These are phyloP conservation scores for Aurantiochytrium sp. DNA, from an alignment of 108 stramenopile species.

Conservation along the genomic window DNA sequence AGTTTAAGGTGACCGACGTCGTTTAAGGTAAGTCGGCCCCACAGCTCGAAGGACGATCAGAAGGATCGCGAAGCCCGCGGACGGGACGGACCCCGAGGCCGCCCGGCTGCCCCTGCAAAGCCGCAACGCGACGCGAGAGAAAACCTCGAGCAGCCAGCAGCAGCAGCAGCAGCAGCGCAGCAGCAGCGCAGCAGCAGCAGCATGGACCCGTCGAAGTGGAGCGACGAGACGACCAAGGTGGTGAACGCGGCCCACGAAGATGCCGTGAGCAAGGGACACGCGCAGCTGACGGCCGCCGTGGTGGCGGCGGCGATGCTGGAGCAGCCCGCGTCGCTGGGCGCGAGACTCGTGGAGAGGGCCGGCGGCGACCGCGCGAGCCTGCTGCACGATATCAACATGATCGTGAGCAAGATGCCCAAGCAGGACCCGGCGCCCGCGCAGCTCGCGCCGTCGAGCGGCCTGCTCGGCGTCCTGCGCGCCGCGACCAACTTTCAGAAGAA, in stretches of 20 bases:
- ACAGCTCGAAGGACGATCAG: no score
- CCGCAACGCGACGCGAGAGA: no score
- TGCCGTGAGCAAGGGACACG: background rate
- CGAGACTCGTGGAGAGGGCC: background rate
- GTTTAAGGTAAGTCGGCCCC: no score
- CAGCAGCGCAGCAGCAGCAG: background rate
- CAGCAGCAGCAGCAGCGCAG: background rate
- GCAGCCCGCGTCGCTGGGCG: background rate
- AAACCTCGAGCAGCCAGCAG: no score
- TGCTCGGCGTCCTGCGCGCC: background rate
- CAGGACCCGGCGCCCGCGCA: background rate
- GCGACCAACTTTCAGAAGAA: slow-evolving; percentile 12
- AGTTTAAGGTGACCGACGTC: no score
- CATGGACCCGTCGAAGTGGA: background rate
- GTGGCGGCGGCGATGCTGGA: background rate
- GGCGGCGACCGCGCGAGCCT: background rate
- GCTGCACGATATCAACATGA: background rate
- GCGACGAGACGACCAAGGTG: background rate
- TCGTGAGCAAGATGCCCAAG: background rate
- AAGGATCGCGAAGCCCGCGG: no score
- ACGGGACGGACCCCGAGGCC: no score
- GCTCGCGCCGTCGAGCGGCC: background rate
- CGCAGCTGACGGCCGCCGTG: background rate
- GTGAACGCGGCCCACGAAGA: background rate
- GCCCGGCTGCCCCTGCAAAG: no score